Conservation (phyloP, 148 eudicot species). For the Agrostemma githago region DNA sequence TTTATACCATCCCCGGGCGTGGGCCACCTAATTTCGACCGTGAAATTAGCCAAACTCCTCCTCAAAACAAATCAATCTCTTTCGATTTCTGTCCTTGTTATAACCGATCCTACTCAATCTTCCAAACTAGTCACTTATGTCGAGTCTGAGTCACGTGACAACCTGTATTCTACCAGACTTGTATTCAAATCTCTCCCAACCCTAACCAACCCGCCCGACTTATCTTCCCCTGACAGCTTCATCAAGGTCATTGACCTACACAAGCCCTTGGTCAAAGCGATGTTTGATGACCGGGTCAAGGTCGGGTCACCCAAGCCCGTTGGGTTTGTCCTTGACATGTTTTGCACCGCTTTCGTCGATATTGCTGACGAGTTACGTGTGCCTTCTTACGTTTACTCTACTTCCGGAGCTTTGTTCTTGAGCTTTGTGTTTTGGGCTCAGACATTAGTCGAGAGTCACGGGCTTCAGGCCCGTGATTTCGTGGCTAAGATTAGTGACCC, state of each 20-base stretch:
- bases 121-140: slow-evolving; percentile 19
- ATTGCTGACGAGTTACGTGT: slow-evolving; percentile 25
- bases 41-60: slow-evolving; percentile 44
- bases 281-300: slow-evolving; percentile 13
- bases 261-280: slow-evolving; percentile 17
- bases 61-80: slow-evolving; percentile 28
- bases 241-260: background rate
- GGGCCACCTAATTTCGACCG: slow-evolving; percentile 42
- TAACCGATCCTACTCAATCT: background rate
- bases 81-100: slow-evolving; percentile 9
- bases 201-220: slow-evolving; percentile 4
- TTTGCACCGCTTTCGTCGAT: slow-evolving; percentile 22
- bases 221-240: background rate
- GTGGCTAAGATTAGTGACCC: background rate
- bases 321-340: slow-evolving; percentile 17
- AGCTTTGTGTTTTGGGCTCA: slow-evolving; percentile 7
- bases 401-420: slow-evolving; percentile 25
- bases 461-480: background rate
- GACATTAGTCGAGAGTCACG: background rate
- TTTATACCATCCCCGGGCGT: slow-evolving; percentile 47
- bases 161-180: slow-evolving; percentile 7
- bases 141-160: slow-evolving; percentile 23
- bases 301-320: slow-evolving; percentile 5
- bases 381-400: slow-evolving; percentile 30
- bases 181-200: slow-evolving; percentile 18